Conservation (phyloP, 371 early-diverging fungal species). For the Mucor saturninus region DNA sequence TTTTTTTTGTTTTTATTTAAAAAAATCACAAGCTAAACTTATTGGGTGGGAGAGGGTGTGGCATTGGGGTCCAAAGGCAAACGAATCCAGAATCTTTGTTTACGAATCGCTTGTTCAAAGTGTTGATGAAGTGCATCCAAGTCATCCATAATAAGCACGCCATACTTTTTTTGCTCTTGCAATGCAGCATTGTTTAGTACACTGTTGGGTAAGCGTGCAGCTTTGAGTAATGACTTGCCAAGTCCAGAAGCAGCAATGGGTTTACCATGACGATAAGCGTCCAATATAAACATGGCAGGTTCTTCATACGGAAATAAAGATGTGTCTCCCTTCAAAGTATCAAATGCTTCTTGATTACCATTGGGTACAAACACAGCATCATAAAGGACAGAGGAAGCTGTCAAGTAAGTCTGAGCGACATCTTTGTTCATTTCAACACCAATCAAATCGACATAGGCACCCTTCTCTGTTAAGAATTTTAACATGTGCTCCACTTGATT, state of each 20-base stretch:
- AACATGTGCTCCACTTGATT: constrained; percentile 30
- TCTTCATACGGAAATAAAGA: constrained; percentile 41
- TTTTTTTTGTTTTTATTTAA: no score
- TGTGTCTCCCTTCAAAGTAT: constrained; percentile 15
- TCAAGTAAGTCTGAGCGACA: constrained; percentile 36
- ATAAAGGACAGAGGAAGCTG: constrained; percentile 41
- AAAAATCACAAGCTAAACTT: no score
- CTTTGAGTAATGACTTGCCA: constrained; percentile 49
- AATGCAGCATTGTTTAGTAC: constrained; percentile 41
- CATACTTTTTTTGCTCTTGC: constrained; percentile 33
- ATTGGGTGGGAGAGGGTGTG: neutral
- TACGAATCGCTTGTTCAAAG: constrained; percentile 31
- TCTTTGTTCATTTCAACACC: constrained; percentile 34
- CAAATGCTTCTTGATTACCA: constrained; percentile 27
- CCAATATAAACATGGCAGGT: constrained; percentile 38
- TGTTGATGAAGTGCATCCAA: neutral
- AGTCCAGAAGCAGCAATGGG: constrained; percentile 44
- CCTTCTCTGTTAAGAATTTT: constrained; percentile 30
- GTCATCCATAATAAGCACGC: constrained; percentile 11
- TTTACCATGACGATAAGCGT: constrained; percentile 47
- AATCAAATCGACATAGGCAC: constrained; percentile 38
- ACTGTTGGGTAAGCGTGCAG: constrained; percentile 46
- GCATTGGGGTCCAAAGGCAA: constrained; percentile 34
- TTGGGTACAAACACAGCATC: constrained; percentile 51
- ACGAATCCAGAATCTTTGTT: constrained; percentile 47